Evolutionary conservation across 805 yeast species (phyloP), one percentile per base, ranked within the genome.

Genomic region (Limtongozyma cylindracea): DNA sequence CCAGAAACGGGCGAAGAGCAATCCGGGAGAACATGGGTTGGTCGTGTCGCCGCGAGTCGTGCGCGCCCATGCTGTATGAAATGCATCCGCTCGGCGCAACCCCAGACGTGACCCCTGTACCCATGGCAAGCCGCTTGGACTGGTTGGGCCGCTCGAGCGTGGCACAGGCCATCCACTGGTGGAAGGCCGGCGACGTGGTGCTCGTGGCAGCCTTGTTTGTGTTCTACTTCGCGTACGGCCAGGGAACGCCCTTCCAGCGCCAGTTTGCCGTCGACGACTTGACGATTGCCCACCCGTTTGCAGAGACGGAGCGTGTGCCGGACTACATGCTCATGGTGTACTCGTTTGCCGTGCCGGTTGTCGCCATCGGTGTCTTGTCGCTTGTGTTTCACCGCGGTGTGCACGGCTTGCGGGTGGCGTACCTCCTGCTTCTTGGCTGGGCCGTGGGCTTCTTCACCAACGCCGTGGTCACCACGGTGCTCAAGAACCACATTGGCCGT

Each of bases 401-500:
- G n/a, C 57, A 63, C 27, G 68, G 61, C 33, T 16, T 59, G 8
- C 66, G 71, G 38, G 52, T 71, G 13, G 45, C 70, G 9, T 70
- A 63, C 34, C 45, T 70, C 11, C 64, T 91, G 1, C 27, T 68
- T 1, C 30, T 82, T 12, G 93, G 93, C 1, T 49, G 76, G 13
- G 39, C 49, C 7, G 43, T 76, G 2, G 53, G 80, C 0, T 48
- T 72, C 25, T 52, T 63, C 11, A 43, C 67, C 9, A 63, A 74
- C 14, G 53, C 64, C 19, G 47, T 70, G 14, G 35, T 72, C 23
- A 76, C 92, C 3, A 77, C 77, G 35, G 48, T 68, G 10, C 39
- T 77, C 27, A 84, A 84, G 47, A 66, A 71, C 37, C 65, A 74
- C 64, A 62, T 84, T 24, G 95, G 94, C 4, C 60, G 94, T 37